Conservation (phyloP, 2,329 filamentous ascomycete species). For the Neopestalotiopsis clavispora region DNA sequence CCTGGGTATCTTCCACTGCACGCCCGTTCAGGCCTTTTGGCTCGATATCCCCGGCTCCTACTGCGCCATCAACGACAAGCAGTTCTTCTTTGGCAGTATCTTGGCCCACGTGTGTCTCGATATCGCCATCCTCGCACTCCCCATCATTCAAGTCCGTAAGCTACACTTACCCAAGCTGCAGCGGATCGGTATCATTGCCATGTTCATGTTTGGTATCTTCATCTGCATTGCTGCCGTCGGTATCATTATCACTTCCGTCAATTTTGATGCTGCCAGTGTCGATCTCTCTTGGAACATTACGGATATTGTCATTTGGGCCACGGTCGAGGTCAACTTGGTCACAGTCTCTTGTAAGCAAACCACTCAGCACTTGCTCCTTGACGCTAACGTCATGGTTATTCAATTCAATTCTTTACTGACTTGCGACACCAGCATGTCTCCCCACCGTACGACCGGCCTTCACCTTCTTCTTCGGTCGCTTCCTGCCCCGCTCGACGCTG, state of each 20-base stretch:
- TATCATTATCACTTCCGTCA: slow-evolving; percentile 13
- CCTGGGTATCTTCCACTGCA: slow-evolving; percentile 30
- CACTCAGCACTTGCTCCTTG: no score
- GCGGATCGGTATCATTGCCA: slow-evolving; percentile 10
- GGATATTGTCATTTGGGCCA: slow-evolving; percentile 14
- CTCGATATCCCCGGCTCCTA: slow-evolving; percentile 17
- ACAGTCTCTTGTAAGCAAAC: slow-evolving; percentile 2
- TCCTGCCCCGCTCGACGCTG: slow-evolving; percentile 8
- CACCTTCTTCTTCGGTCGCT: slow-evolving; percentile 4
- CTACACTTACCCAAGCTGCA: slow-evolving; percentile 19
- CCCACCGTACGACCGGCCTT: slow-evolving; percentile 9
- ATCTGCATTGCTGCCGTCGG: slow-evolving; percentile 12
- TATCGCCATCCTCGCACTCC: slow-evolving; percentile 25
- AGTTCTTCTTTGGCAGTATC: slow-evolving; percentile 27
- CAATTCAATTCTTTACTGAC: no score
- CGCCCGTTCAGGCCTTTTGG: slow-evolving; percentile 29
- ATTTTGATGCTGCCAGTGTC: slow-evolving; percentile 2
- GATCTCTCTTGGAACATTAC: slow-evolving; percentile 15
- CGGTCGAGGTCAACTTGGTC: slow-evolving; percentile 14
- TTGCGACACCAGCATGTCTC: slow-evolving; percentile 9
- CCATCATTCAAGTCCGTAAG: slow-evolving; percentile 23
- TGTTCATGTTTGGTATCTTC: slow-evolving; percentile 20
- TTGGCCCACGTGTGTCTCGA: slow-evolving; percentile 27
- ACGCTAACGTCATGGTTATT: no score
- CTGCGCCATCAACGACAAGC: slow-evolving; percentile 27